Evolutionary conservation across 2,329 filamentous ascomycete species (phyloP).

Genomic region (Blastomyces emzantsi): DNA sequence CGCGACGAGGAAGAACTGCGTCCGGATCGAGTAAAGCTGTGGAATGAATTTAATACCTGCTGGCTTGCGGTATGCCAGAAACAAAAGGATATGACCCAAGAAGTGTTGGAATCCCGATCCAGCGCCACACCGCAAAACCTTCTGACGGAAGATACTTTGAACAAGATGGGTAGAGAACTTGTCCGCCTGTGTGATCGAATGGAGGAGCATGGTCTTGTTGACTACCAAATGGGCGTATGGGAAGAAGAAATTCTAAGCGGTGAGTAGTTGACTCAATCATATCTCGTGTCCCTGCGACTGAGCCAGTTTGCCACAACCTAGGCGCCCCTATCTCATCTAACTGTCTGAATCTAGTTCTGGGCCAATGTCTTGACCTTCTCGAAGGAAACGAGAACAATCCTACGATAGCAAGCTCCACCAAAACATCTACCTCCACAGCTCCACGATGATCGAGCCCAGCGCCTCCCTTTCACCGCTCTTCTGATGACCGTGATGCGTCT

Average conservation of each 20-base stretch:
- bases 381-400: constrained; percentile 30
- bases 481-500: constrained; percentile 1
- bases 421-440: constrained; percentile 1
- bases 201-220: constrained; percentile 86
- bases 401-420: background rate
- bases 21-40: constrained; percentile 68
- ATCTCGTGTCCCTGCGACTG: constrained; percentile 1
- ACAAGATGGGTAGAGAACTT: constrained; percentile 73
- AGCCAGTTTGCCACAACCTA: background rate
- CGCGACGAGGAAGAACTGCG: constrained; percentile 72
- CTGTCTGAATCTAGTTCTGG: constrained; percentile 38
- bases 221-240: constrained; percentile 95
- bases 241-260: constrained; percentile 83
- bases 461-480: background rate
- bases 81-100: constrained; percentile 64
- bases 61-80: constrained; percentile 79
- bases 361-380: constrained; percentile 46
- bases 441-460: background rate
- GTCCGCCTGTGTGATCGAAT: constrained; percentile 75
- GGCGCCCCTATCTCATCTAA: background rate
- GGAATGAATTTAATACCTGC: constrained; percentile 89
- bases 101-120: constrained; percentile 51
- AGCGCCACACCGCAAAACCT: constrained; percentile 51
- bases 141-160: constrained; percentile 59
- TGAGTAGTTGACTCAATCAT: constrained; percentile 41